Conservation (phyloP, 2,329 filamentous ascomycete genomes). For the Paradendryphiella salina region DNA sequence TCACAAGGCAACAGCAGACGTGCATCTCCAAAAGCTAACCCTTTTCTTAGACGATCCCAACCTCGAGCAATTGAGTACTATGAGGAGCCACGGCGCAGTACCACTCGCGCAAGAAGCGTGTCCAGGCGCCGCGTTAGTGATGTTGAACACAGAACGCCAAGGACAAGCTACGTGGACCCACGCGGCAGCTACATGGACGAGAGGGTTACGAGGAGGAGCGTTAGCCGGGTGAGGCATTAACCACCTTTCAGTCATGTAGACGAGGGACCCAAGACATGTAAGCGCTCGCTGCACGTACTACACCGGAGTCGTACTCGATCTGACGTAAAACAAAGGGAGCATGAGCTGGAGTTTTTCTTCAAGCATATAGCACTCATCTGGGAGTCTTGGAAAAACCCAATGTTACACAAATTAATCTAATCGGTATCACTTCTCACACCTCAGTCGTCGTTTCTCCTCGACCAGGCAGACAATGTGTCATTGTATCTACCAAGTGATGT, state of each 20-base stretch:
- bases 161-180: constrained; percentile 32
- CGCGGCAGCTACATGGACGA: constrained; percentile 35
- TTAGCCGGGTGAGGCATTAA: constrained; percentile 32
- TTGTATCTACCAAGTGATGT: too few relatives aligned
- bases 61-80: constrained; percentile 34
- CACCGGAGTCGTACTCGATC: too few relatives aligned
- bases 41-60: constrained; percentile 17
- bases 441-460: too few relatives aligned
- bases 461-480: too few relatives aligned
- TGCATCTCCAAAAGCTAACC: background rate
- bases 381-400: too few relatives aligned
- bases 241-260: background rate
- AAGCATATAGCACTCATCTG: too few relatives aligned
- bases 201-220: constrained; percentile 32
- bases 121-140: constrained; percentile 33
- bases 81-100: constrained; percentile 34
- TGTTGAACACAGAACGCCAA: constrained; percentile 30
- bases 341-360: background rate
- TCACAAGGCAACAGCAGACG: too few relatives aligned
- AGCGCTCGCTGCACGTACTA: background rate
- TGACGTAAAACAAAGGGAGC: background rate
- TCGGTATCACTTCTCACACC: too few relatives aligned
- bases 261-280: background rate
- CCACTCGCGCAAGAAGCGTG: constrained; percentile 33
- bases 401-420: too few relatives aligned